Conservation (phyloP, 2,329 filamentous ascomycete genomes). For the Lanzia echinophila region DNA sequence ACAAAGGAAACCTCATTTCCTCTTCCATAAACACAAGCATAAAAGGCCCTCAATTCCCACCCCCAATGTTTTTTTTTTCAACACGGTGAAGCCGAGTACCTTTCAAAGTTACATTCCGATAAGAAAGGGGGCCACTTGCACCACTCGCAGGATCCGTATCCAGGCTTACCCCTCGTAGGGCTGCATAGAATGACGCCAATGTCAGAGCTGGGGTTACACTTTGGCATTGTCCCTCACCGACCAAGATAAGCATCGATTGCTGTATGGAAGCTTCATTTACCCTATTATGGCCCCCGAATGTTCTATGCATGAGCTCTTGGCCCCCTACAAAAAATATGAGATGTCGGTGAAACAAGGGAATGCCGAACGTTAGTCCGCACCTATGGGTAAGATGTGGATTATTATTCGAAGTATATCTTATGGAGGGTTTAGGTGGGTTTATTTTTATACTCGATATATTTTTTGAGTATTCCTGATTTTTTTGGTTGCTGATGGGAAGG, state of each 20-base stretch:
- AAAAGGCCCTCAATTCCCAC: no score
- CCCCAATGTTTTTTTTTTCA: neutral
- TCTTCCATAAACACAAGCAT: no score
- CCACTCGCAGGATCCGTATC: neutral
- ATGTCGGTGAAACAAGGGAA: conserved; percentile 5
- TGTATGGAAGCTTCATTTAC: neutral
- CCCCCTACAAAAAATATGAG: neutral
- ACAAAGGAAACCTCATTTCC: no score
- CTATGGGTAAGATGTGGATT: neutral
- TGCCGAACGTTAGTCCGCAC: neutral
- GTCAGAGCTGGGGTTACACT: conserved; percentile 1
- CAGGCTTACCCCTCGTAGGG: neutral
- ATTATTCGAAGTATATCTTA: neutral
- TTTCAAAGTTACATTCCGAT: neutral
- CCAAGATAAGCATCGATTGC: conserved; percentile 8
- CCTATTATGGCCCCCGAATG: neutral
- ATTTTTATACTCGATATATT: neutral
- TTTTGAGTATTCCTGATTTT: neutral
- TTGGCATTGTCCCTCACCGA: conserved; percentile 1
- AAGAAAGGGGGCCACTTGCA: neutral
- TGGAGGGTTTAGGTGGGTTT: neutral
- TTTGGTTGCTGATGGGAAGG: no score
- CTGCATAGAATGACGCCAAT: conserved; percentile 9
- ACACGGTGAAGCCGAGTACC: conserved; percentile 6
- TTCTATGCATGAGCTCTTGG: neutral